These are phyloP conservation scores for Tritrichomonas musculus DNA, from an alignment of 208 protist genomes.

Conservation along the genomic window DNA sequence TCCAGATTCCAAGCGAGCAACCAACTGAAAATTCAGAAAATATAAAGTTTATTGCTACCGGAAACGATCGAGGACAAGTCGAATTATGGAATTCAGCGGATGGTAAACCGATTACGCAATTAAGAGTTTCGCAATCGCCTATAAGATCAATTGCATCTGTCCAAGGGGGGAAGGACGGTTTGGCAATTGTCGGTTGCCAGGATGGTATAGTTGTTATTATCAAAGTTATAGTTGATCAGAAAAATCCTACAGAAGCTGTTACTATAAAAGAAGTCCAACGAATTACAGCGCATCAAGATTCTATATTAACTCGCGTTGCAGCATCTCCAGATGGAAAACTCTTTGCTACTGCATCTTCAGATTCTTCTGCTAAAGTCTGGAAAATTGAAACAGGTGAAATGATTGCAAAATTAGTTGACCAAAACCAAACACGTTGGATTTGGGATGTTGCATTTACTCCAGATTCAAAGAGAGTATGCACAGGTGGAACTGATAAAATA, in stretches of 20 bases:
- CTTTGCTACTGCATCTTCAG: constrained; percentile 3
- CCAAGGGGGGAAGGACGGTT: background rate
- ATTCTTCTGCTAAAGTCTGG: background rate
- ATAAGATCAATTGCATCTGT: background rate
- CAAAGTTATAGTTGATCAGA: no score
- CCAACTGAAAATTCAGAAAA: no score
- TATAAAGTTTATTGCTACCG: background rate
- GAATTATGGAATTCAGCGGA: background rate
- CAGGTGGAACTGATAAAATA: background rate
- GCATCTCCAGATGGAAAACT: background rate
- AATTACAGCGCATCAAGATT: background rate
- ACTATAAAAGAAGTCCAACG: background rate
- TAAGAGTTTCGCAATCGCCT: background rate
- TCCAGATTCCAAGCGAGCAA: no score
- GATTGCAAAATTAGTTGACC: background rate
- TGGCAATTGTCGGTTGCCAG: background rate
- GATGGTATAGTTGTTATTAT: background rate
- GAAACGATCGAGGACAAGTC: background rate
- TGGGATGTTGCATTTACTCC: background rate
- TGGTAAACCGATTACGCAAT: background rate
- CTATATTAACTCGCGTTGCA: background rate
- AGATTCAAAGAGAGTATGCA: background rate
- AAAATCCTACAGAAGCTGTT: background rate
- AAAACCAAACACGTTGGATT: background rate
- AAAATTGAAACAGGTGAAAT: background rate